Evolutionary conservation across 495 filamentous ascomycete species (phyloP).

Genomic region (Aeminium ludgeri): DNA sequence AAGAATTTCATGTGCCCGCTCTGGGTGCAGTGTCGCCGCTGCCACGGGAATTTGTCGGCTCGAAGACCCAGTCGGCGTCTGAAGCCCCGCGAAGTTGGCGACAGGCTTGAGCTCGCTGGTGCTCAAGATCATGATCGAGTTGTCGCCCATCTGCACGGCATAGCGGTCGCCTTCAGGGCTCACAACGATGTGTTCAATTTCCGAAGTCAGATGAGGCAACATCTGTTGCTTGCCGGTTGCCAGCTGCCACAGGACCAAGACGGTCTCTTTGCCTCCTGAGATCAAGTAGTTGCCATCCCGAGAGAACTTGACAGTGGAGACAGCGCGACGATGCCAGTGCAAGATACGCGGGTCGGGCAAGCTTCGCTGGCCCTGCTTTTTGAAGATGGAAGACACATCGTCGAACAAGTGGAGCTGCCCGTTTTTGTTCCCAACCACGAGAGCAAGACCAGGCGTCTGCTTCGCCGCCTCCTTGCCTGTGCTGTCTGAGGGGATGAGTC

Average conservation of each 20-base stretch:
- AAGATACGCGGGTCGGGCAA: conserved; percentile 30
- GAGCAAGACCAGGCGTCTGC: conserved; percentile 26
- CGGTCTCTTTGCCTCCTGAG: conserved; percentile 79
- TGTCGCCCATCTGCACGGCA: conserved; percentile 70
- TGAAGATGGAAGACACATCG: conserved; percentile 46
- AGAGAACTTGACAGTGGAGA: conserved; percentile 72
- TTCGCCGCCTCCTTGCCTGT: conserved; percentile 2
- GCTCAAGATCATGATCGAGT: conserved; percentile 72
- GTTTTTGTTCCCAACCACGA: conserved; percentile 55
- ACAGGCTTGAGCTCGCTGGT: conserved; percentile 72
- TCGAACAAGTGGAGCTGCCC: conserved; percentile 67
- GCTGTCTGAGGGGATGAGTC: conserved; percentile 14
- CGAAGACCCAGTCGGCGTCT: no score
- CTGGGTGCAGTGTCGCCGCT: conserved; percentile 38
- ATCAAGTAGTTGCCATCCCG: conserved; percentile 92
- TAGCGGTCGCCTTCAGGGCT: conserved; percentile 67
- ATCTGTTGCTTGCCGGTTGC: conserved; percentile 65
- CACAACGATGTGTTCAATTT: conserved; percentile 66
- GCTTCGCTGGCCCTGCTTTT: conserved; percentile 21
- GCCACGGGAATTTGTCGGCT: no score
- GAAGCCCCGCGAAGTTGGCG: conserved; percentile 66
- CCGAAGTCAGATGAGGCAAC: conserved; percentile 72
- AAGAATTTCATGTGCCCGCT: conserved; percentile 39
- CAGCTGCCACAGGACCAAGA: conserved; percentile 88
- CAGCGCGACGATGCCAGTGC: conserved; percentile 83